These are phyloP conservation scores for Cordyceps cicadae DNA, from an alignment of 2,329 filamentous ascomycete genomes.

Conservation along the genomic window DNA sequence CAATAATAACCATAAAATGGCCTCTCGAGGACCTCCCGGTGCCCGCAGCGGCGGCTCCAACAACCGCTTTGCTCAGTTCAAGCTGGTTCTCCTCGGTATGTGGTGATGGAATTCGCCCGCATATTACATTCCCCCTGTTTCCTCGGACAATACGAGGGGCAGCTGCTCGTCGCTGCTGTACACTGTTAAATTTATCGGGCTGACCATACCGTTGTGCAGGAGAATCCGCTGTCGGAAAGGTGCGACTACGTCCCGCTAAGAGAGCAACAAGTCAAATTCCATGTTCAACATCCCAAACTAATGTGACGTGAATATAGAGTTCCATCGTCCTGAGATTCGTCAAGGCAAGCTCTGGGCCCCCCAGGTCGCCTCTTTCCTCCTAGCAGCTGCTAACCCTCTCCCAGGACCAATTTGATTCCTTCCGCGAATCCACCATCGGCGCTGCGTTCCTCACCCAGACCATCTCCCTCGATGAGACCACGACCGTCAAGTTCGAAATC, in stretches of 20 bases:
- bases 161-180: no score
- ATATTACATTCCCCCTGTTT: no score
- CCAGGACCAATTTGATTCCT: slow-evolving; percentile 96
- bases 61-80: slow-evolving; percentile 97
- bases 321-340: slow-evolving; percentile 97
- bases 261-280: not conserved
- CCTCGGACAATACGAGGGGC: no score
- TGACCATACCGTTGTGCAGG: slow-evolving; percentile 50
- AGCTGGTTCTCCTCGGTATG: slow-evolving; percentile 91
- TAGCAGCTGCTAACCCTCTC: slow-evolving; percentile 11
- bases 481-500: slow-evolving; percentile 99
- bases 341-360: slow-evolving; percentile 55
- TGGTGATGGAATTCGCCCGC: slow-evolving; percentile 11
- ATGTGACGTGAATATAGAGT: slow-evolving; percentile 50
- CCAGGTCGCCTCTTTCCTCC: not conserved
- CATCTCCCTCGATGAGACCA: slow-evolving; percentile 94
- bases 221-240: slow-evolving; percentile 98
- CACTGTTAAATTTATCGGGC: slow-evolving; percentile 4
- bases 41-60: slow-evolving; percentile 56
- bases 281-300: slow-evolving; percentile 10
- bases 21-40: slow-evolving; percentile 64
- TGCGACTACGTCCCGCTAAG: slow-evolving; percentile 29
- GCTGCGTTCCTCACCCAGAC: slow-evolving; percentile 98
- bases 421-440: slow-evolving; percentile 95
- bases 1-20: slow-evolving; percentile 55